phyloP scores from a whole-genome alignment of 768 basidiomycete species.

The Tylopilus balloui region DNA sequence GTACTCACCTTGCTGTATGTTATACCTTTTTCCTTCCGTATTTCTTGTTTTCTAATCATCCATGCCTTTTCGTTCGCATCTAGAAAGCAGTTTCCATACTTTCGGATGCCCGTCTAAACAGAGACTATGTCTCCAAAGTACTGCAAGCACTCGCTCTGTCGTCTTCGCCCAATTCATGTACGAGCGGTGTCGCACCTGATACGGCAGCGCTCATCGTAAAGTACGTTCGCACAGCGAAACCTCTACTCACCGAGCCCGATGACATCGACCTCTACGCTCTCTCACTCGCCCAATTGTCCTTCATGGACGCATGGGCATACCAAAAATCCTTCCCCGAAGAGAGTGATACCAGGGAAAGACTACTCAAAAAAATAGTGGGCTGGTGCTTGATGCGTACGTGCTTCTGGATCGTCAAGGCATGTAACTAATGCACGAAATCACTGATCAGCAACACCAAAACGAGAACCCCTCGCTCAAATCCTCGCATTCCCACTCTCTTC shows the following conservation, averaged over 20 bases:
- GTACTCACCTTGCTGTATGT: constrained; percentile 60
- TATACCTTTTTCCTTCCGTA: neutral
- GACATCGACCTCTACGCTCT: constrained; percentile 69
- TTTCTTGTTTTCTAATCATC: neutral
- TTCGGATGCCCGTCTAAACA: constrained; percentile 67
- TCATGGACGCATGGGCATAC: constrained; percentile 73
- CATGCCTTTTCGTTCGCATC: neutral
- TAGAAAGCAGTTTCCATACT: constrained; percentile 71
- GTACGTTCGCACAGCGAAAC: constrained; percentile 74
- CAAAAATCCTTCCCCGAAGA: constrained; percentile 65
- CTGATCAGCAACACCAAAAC: constrained; percentile 55
- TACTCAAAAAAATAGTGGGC: constrained; percentile 56
- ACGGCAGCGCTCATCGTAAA: constrained; percentile 50
- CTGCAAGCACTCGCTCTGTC: constrained; percentile 50
- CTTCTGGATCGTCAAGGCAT: neutral
- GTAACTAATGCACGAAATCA: neutral
- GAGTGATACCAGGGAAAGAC: constrained; percentile 46
- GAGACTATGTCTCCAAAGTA: constrained; percentile 77
- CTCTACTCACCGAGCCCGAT: constrained; percentile 59
- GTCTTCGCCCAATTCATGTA: constrained; percentile 37
- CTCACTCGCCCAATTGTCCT: constrained; percentile 60
- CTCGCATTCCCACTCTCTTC: constrained; percentile 60
- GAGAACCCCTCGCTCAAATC: constrained; percentile 54
- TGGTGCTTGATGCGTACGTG: constrained; percentile 70
- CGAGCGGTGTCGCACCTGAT: constrained; percentile 6